These are phyloP conservation scores for Schizochytrium sp. DNA, from an alignment of 108 stramenopile genomes.

Conservation along the genomic window DNA sequence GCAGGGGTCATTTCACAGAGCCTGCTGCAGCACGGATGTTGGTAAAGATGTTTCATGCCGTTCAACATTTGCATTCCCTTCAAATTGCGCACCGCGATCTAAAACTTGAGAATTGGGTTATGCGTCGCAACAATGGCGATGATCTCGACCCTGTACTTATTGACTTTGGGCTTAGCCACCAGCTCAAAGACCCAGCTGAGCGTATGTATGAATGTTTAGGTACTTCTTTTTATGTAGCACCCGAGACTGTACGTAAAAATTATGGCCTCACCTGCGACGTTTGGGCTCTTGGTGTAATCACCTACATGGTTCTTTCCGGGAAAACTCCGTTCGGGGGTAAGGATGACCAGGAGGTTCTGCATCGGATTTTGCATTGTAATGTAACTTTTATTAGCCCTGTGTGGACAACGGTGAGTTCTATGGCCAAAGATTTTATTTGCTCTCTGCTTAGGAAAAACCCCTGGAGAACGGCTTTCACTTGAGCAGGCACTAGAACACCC, in stretches of 20 bases:
- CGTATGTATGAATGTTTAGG: conserved; percentile 77
- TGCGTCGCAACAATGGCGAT: conserved; percentile 73
- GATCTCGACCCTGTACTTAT: conserved; percentile 90
- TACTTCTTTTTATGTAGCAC: conserved; percentile 95
- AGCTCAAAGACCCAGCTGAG: background rate
- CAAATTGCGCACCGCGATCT: conserved; percentile 88
- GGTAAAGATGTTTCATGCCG: conserved; percentile 88
- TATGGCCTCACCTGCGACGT: conserved; percentile 95
- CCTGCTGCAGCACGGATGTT: conserved; percentile 5
- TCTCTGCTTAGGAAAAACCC: conserved; percentile 65
- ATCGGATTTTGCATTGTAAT: conserved; percentile 75
- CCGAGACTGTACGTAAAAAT: conserved; percentile 93
- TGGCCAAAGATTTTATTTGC: conserved; percentile 83
- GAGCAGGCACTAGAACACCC: conserved; percentile 3
- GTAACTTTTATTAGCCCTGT: conserved; percentile 84
- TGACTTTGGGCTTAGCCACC: conserved; percentile 90
- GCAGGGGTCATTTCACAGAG: conserved; percentile 28
- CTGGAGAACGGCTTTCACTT: background rate
- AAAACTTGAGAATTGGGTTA: conserved; percentile 89
- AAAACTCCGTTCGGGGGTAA: conserved; percentile 89
- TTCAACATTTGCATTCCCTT: conserved; percentile 89
- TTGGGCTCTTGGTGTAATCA: conserved; percentile 93
- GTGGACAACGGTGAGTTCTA: conserved; percentile 80
- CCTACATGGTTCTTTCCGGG: conserved; percentile 90
- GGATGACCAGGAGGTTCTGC: conserved; percentile 67